Evolutionary conservation across 306 rosid species (phyloP).

Genomic region (Quercus parvula): DNA sequence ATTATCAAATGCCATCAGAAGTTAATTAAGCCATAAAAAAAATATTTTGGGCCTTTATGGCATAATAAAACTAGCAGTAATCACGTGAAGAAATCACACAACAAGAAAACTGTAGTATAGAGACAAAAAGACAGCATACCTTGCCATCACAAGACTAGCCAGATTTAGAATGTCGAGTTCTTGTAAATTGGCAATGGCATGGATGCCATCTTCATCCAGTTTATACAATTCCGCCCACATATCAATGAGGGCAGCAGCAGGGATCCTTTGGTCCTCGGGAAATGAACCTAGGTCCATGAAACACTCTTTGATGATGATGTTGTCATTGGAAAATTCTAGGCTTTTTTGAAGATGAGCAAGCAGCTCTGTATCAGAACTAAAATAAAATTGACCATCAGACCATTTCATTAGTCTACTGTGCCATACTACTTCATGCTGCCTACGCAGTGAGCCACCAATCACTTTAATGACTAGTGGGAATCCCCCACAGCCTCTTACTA

Average conservation of each 20-base stretch:
- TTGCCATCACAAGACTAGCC: constrained; percentile 44
- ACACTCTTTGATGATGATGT: constrained; percentile 42
- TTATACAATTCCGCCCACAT: constrained; percentile 50
- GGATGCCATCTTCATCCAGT: constrained; percentile 35
- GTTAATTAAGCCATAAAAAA: too few relatives aligned
- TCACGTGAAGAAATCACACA: neutral
- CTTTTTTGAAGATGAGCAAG: constrained; percentile 35
- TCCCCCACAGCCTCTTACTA: constrained; percentile 48
- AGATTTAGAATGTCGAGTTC: constrained; percentile 32
- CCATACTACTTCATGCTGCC: constrained; percentile 35
- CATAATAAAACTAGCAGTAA: too few relatives aligned
- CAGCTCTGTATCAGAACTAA: constrained; percentile 36
- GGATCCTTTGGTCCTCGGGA: constrained; percentile 58
- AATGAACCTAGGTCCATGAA: constrained; percentile 73
- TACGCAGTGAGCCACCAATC: constrained; percentile 41
- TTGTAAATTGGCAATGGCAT: constrained; percentile 26
- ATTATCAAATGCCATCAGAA: too few relatives aligned
- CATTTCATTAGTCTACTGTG: constrained; percentile 22
- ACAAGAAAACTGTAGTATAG: neutral
- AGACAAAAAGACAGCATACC: constrained; percentile 29
- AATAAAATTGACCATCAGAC: constrained; percentile 36
- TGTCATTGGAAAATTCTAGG: constrained; percentile 39
- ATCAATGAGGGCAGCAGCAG: constrained; percentile 45
- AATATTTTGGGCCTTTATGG: too few relatives aligned
- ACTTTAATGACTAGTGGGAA: constrained; percentile 52